These are phyloP conservation scores for Xanthoconium separans DNA, from an alignment of 1,284 basidiomycete genomes.

Conservation along the genomic window DNA sequence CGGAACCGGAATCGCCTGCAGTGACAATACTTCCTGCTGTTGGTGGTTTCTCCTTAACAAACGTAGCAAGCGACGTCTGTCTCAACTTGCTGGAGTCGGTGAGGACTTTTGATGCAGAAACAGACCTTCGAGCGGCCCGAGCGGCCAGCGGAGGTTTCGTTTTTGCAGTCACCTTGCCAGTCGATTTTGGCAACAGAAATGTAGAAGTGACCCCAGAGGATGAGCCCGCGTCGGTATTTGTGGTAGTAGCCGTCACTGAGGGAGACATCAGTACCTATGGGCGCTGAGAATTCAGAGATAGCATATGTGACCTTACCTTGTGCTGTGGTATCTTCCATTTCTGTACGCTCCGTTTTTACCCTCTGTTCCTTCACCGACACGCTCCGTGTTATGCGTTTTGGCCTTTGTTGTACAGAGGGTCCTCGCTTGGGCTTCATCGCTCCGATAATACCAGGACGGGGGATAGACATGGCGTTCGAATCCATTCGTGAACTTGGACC, in stretches of 20 bases:
- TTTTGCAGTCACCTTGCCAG: conserved; percentile 1
- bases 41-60: conserved; percentile 21
- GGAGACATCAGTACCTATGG: conserved; percentile 1
- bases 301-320: conserved; percentile 5
- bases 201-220: conserved; percentile 1
- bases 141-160: not conserved
- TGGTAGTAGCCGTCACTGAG: not conserved
- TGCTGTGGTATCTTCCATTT: not conserved
- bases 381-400: conserved; percentile 29
- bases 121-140: conserved; percentile 1
- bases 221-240: not conserved
- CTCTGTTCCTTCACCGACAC: conserved; percentile 26
- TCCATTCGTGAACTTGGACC: not conserved
- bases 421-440: conserved; percentile 19
- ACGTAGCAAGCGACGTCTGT: conserved; percentile 27
- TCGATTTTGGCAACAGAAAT: conserved; percentile 5
- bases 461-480: not conserved
- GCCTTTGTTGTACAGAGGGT: conserved; percentile 4
- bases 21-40: too few species aligned
- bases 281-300: not conserved
- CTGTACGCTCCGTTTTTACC: not conserved
- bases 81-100: conserved; percentile 21
- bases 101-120: conserved; percentile 13
- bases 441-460: conserved; percentile 1
- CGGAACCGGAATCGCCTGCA: not conserved